These are phyloP conservation scores for Scutellaria minor DNA, from an alignment of 257 asterid genomes.

Conservation along the genomic window DNA sequence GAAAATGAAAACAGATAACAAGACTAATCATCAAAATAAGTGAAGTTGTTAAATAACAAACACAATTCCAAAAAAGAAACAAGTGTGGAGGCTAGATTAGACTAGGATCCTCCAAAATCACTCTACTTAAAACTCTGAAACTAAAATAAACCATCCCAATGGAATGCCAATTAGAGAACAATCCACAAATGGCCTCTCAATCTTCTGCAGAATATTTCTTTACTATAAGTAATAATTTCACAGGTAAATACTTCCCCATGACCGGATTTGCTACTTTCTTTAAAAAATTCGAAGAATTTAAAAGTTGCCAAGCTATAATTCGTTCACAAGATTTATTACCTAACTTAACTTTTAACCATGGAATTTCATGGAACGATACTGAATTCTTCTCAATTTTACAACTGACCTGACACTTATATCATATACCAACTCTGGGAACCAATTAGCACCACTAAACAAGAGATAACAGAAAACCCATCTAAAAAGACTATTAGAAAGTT, in stretches of 20 bases:
- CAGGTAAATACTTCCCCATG: conserved; percentile 8
- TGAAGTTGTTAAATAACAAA: conserved; percentile 17
- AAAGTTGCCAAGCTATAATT: conserved; percentile 6
- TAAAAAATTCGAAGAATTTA: not conserved
- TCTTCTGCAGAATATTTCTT: conserved; percentile 11
- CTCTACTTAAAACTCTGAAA: conserved; percentile 21
- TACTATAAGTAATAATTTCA: conserved; percentile 9
- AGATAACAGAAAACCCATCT: conserved; percentile 22
- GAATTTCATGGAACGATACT: not conserved
- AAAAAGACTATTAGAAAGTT: not conserved
- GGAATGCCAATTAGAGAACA: not conserved
- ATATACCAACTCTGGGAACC: conserved; percentile 17
- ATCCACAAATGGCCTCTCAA: not conserved
- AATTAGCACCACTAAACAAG: conserved; percentile 26
- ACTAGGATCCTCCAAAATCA: not conserved
- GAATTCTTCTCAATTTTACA: conserved; percentile 3
- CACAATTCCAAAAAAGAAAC: not conserved
- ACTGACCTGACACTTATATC: conserved; percentile 19
- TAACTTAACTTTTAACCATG: not conserved
- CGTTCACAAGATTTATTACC: not conserved
- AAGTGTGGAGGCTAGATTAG: not conserved
- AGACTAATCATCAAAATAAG: not conserved
- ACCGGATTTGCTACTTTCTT: not conserved
- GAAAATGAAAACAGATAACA: not conserved
- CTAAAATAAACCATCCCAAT: conserved; percentile 7